Evolutionary conservation across 768 basidiomycete species (phyloP), one percentile per base, ranked within the genome.

Genomic region (Kwoniella shandongensis): DNA sequence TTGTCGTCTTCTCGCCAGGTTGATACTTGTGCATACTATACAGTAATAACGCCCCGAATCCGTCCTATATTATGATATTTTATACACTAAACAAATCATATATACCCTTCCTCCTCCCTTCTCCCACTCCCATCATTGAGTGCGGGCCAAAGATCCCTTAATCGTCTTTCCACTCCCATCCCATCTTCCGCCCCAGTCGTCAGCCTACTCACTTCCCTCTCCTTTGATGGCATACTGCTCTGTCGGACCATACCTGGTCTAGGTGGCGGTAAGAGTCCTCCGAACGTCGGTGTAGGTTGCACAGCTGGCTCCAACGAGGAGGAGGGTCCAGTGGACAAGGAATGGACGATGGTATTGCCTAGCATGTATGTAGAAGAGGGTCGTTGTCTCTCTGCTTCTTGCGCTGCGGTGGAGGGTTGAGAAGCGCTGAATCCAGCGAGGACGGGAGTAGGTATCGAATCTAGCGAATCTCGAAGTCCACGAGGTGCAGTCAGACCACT

Each of bases 361-460:
- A 32, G 6, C 32, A 32, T 32, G 13, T 32, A 32, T 6, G 32
- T 32, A 6, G 32, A 32, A 32, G 6, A 6, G 32, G 32, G 32
- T 32, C 32, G 6, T 32, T 32, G 7, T 6, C 32, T 6, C 32
- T 32, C 32, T 13, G 6, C 32, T 56, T 35, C 30, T 17, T 20
- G 2, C 23, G 41, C n/a, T 25, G 15, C 13, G 15, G 36, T 18
- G 29, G 23, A 12, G 23, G 46, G 32, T 12, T 23, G 18, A 38
- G 42, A 45, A 32, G 35, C 35, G 7, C 20, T 25, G 47, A 56
- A 56, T 20, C 46, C 40, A 3, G 47, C 46, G n/a, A 48, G 18
- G 10, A 49, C 30, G 1, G 54, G 47, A 8, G 54, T 56, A 6
- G 54, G 54, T 29, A 56, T 42, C 40, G 54, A 56, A 49, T 56